A percentile compares a stretch with the other conserved stretches of the same genome.
These are phyloP conservation scores for Pinus taeda DNA, from an alignment of 75 land plant species.

Conservation along the genomic window DNA sequence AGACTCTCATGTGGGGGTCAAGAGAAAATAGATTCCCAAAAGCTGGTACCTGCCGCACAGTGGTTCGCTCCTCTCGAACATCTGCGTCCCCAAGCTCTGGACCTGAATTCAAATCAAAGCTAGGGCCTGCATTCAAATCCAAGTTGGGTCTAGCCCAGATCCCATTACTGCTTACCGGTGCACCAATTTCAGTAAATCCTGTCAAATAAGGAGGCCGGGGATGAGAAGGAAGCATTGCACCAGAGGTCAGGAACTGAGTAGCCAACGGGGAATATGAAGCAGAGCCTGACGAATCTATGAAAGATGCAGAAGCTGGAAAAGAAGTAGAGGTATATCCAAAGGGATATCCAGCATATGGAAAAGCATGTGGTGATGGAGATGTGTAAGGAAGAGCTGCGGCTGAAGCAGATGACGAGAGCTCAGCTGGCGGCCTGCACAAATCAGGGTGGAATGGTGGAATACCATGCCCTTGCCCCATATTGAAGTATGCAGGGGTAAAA, in stretches of 20 bases:
- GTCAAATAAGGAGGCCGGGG: conserved; percentile 23
- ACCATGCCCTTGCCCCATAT: conserved; percentile 8
- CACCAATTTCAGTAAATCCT: conserved; percentile 11
- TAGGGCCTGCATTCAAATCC: conserved; percentile 32
- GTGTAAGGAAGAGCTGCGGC: conserved; percentile 18
- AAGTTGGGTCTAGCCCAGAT: conserved; percentile 32
- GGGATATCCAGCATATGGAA: conserved; percentile 10
- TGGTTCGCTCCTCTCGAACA: conserved; percentile 4
- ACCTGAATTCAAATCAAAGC: conserved; percentile 14
- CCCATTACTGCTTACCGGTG: conserved; percentile 3
- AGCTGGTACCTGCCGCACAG: background rate
- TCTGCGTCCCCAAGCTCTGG: conserved; percentile 8
- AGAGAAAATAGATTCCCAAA: background rate
- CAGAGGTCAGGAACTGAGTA: conserved; percentile 10
- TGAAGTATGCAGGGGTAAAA: conserved; percentile 11
- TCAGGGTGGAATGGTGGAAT: conserved; percentile 18
- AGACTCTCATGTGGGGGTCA: background rate
- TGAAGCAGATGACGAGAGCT: conserved; percentile 16
- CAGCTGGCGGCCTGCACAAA: conserved; percentile 9
- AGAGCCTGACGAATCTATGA: conserved; percentile 5
- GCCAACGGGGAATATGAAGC: background rate
- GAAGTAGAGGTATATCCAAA: conserved; percentile 14
- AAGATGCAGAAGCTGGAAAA: conserved; percentile 23
- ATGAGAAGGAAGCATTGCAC: conserved; percentile 10
- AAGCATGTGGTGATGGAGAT: background rate